Evolutionary conservation across 1,284 basidiomycete species (phyloP).

Genomic region (Trichosporon coremiiforme): DNA sequence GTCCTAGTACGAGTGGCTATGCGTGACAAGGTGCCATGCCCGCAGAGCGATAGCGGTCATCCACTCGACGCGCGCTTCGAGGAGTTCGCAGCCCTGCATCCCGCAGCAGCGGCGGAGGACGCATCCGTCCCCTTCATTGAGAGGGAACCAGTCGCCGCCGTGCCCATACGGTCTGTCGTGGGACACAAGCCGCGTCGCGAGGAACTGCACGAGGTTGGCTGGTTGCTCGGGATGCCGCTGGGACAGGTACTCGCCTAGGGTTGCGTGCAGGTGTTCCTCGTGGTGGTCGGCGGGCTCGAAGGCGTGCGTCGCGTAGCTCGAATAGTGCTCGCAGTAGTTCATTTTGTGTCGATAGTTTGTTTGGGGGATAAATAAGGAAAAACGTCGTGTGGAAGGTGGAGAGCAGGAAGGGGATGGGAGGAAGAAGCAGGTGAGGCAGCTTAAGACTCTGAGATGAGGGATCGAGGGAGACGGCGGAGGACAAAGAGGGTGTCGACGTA

Average conservation of each 20-base stretch:
- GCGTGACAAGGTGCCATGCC: not conserved
- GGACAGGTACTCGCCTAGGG: constrained; percentile 37
- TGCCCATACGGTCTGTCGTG: constrained; percentile 39
- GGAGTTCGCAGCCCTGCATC: not conserved
- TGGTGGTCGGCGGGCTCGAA: constrained; percentile 13
- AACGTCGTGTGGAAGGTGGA: too few relatives aligned
- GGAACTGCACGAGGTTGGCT: constrained; percentile 33
- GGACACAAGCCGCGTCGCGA: constrained; percentile 42
- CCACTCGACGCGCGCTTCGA: constrained; percentile 9
- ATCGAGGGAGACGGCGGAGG: not conserved
- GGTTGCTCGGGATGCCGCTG: constrained; percentile 38
- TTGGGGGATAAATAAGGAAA: not conserved
- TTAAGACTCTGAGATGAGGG: not conserved
- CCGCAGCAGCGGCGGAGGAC: constrained; percentile 6
- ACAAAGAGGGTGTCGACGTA: not conserved
- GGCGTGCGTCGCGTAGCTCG: not conserved
- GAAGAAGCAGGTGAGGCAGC: not conserved
- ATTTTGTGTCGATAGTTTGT: not conserved
- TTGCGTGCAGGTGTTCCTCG: constrained; percentile 31
- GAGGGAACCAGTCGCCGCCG: constrained; percentile 32
- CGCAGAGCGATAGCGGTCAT: constrained; percentile 3
- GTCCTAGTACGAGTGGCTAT: not conserved
- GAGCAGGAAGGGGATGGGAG: too few relatives aligned
- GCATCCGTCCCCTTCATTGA: constrained; percentile 29
- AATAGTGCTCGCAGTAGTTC: constrained; percentile 7